Base-by-base conservation (phyloP, 2,329 filamentous ascomycete genomes). In the Rutstroemia sp. region DNA sequence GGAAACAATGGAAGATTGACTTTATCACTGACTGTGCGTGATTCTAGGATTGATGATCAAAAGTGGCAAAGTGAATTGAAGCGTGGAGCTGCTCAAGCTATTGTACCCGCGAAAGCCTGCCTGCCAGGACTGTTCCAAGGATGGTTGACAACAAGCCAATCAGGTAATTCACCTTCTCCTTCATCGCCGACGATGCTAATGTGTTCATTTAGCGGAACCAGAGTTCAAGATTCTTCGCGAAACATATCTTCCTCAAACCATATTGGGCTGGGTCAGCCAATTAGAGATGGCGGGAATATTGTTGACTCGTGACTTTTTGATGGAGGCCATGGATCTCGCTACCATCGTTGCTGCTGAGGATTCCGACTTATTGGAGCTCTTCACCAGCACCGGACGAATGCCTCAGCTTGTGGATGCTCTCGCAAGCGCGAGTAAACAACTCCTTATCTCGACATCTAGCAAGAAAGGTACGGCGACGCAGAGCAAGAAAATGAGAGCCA, bases 311-410 rank as follows among this genome's bases (percentile, higher is more conserved):
- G 88, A 92, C 57, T 81, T 87, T 62, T 77, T 95, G 17, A 78
- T 94, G 25, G 85, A 92, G 67, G 88, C 86, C 65, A 92, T 99
- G 88, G 89, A 96, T 58, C 76, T 99, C 16, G 86, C 90, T 1
- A 83, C 85, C 1, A 69, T 84, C 2, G 80, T 96, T 51, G 89
- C 92, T 2, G 83, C 87, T 56, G 82, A 84, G 61, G 80, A 78
- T 58, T 84, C 84, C 23, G 84, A 86, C 62, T 72, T 92, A 42
- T 82, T 86, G 1, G 72, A 76, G 23, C 79, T 81, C 46, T 88
- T 94, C 63, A 71, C 84, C 54, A 76, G 79, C 54, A 79, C 82
- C 2, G 78, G 79, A 34, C 81, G 87, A 48, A 87, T 92, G 82
- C 80, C 81, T 65, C 88, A 92, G 73, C 75, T 94, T 42, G 80